A percentile compares a stretch with the other conserved stretches of the same genome.
Conservation (phyloP, 2,329 filamentous ascomycete species). For the Fusarium xyrophilum region DNA sequence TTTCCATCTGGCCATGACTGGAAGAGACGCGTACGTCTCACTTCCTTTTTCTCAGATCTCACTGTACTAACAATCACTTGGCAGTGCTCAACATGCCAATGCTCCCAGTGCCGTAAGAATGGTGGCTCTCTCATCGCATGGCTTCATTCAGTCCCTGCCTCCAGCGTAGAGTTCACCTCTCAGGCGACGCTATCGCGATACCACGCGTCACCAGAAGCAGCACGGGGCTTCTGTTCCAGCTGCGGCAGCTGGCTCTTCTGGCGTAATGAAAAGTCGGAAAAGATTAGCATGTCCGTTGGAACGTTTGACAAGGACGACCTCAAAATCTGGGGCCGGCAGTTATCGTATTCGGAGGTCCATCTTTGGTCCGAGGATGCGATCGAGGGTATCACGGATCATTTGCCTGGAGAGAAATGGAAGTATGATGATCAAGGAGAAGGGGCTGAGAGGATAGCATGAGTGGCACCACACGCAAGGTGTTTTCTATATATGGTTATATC, state of each 20-base stretch:
- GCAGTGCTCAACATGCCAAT: slow-evolving; percentile 59
- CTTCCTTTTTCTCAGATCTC: background rate
- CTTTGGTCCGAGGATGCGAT: slow-evolving; percentile 56
- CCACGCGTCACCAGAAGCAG: slow-evolving; percentile 48
- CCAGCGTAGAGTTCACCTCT: slow-evolving; percentile 47
- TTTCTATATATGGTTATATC: slow-evolving; percentile 1
- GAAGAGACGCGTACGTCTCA: slow-evolving; percentile 41
- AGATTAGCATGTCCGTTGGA: slow-evolving; percentile 51
- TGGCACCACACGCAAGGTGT: background rate
- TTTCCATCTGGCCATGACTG: slow-evolving; percentile 57
- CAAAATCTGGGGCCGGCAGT: slow-evolving; percentile 47
- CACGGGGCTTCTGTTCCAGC: slow-evolving; percentile 56
- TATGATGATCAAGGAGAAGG: slow-evolving; percentile 33
- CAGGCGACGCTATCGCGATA: slow-evolving; percentile 49
- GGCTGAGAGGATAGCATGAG: slow-evolving; percentile 25
- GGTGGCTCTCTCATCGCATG: slow-evolving; percentile 56
- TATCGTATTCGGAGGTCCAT: slow-evolving; percentile 51
- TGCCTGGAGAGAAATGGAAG: slow-evolving; percentile 42
- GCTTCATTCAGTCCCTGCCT: slow-evolving; percentile 48
- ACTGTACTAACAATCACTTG: background rate
- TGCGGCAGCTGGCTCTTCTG: slow-evolving; percentile 61
- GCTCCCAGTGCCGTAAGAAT: slow-evolving; percentile 62
- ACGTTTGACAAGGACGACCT: slow-evolving; percentile 55
- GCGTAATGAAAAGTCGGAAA: slow-evolving; percentile 43
- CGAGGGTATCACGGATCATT: slow-evolving; percentile 55